A percentile compares a stretch with the other conserved stretches of the same genome.
phyloP scores from a whole-genome alignment of 140 eudicot genomes.

The Erigeron philadelphicus region DNA sequence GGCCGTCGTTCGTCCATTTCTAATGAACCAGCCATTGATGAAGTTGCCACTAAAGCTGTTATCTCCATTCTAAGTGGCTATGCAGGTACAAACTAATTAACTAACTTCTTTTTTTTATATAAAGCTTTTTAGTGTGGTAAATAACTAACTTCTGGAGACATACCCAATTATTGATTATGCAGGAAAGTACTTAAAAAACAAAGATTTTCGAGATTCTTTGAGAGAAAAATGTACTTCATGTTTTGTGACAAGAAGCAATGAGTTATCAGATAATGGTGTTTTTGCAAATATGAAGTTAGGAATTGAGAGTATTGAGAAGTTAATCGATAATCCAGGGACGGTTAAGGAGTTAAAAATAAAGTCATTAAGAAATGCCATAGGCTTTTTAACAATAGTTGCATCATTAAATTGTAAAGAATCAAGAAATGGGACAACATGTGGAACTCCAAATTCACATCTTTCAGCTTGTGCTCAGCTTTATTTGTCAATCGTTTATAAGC shows the following conservation, averaged over 20 bases:
- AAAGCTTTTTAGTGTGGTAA: too few species aligned
- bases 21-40: constrained; percentile 62
- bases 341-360: constrained; percentile 44
- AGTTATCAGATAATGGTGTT: constrained; percentile 37
- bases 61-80: too few species aligned
- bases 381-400: constrained; percentile 52
- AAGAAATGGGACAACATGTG: constrained; percentile 37
- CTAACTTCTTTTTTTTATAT: too few species aligned
- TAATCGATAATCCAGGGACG: constrained; percentile 42
- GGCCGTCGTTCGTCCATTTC: constrained; percentile 32
- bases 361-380: constrained; percentile 40
- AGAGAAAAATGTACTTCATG: constrained; percentile 47
- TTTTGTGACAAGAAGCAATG: constrained; percentile 27
- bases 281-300: constrained; percentile 53
- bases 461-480: constrained; percentile 75
- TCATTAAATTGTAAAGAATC: constrained; percentile 41
- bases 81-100: too few species aligned
- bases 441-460: constrained; percentile 44
- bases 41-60: constrained; percentile 34
- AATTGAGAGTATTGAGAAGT: constrained; percentile 56
- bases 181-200: constrained; percentile 48
- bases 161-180: constrained; percentile 4
- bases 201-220: constrained; percentile 33
- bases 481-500: constrained; percentile 58
- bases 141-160: not conserved